These are phyloP conservation scores for Chenopodium formosanum DNA, from an alignment of 148 eudicot species.

Conservation along the genomic window DNA sequence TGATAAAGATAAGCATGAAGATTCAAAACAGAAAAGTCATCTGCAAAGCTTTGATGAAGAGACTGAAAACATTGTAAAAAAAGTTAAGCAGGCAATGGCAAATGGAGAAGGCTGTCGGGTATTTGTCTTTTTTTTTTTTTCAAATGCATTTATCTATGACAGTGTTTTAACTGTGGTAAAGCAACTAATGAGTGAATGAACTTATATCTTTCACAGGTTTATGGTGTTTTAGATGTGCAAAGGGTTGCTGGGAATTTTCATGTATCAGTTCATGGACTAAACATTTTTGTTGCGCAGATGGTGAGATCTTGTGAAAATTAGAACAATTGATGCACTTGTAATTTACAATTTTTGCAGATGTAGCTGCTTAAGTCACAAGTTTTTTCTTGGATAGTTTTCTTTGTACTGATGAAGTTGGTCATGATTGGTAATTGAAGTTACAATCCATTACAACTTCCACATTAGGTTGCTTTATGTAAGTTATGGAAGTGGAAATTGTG, in stretches of 20 bases:
- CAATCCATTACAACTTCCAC: neutral
- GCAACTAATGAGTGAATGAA: constrained; percentile 4
- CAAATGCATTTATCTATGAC: neutral
- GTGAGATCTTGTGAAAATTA: constrained; percentile 44
- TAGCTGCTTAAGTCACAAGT: constrained; percentile 4
- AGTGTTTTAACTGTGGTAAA: constrained; percentile 8
- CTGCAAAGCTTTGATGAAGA: constrained; percentile 79
- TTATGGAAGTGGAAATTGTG: neutral
- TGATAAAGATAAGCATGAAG: constrained; percentile 53
- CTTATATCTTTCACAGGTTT: constrained; percentile 56
- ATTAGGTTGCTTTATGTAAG: neutral
- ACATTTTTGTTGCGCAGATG: constrained; percentile 95
- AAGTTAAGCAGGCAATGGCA: constrained; percentile 78
- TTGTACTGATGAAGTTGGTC: neutral
- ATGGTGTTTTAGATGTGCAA: constrained; percentile 93
- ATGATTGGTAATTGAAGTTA: neutral
- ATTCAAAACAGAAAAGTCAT: constrained; percentile 52
- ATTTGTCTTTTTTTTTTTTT: constrained; percentile 23
- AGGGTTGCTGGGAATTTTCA: constrained; percentile 99
- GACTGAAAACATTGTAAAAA: constrained; percentile 73
- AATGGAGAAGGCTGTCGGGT: constrained; percentile 96
- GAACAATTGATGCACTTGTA: neutral
- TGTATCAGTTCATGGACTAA: constrained; percentile 94
- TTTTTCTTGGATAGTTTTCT: constrained; percentile 6
- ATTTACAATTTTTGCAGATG: constrained; percentile 4